Base-by-base conservation (phyloP, 768 basidiomycete species). In the Boletus huronensis region DNA sequence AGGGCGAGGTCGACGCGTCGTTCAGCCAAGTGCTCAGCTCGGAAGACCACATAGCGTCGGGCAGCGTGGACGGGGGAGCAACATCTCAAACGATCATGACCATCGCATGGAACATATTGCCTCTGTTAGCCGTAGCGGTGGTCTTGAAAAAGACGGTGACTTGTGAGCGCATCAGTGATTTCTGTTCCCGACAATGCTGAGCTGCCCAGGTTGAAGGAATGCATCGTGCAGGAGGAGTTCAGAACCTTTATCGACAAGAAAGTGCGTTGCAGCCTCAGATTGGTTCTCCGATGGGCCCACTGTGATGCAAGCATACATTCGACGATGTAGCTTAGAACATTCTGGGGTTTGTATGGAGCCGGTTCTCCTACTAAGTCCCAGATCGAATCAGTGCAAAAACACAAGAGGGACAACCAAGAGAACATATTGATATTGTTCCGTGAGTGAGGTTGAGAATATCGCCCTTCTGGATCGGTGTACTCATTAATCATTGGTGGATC, bases 91-190 rank as follows among this genome's bases (percentile, higher is more conserved):
- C 21, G 39, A 61, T 44, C 55, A 39, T 45, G 48, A 55, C 46
- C 60, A 47, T 53, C 78, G 73, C 41, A 84, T 89, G 83, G 82
- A 87, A 54, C 71, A 79, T 47, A 79, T 90, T 45, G 78, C 88
- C 2, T 87, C 87, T 2, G 81, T 90, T 44, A 90, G 88, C 64
- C 78, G 89, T 38, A 88, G 87, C 61, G 85, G 88, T 59, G 88
- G 89, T 10, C 65, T 90, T 25, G 85, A 85, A 60, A 83, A 80
- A 59, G 87, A 82, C 55, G 88, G 89, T 36, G 85, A 90, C 71
- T 78, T 80, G 89, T 91, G 70, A 79, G 88, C 64, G 11, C 26
- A 36, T 6, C n/a, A 16, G 31, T 42, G 10, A 23, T 39, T 25
- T 48, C 21, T 47, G 42, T 34, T 50, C n/a, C 16, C 74, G 68